Conservation (phyloP, 257 asterid genomes). For the Nicotiana noctiflora region DNA sequence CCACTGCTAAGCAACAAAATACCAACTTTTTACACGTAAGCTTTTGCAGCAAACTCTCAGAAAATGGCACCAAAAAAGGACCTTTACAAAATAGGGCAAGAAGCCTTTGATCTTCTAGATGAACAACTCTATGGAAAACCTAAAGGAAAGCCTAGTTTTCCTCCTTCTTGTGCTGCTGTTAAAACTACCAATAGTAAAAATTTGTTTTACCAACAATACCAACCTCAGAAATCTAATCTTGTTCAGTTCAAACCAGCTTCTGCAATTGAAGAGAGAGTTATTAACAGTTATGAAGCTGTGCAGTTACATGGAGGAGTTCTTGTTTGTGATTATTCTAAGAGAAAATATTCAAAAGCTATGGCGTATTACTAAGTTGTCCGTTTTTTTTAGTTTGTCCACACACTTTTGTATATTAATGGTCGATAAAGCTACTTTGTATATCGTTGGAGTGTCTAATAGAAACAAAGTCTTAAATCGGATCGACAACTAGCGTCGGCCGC, state of each 20-base stretch:
- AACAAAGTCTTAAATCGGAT: no score
- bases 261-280: background rate
- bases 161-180: no score
- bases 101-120: background rate
- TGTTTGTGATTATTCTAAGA: background rate
- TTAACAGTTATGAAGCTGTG: no score
- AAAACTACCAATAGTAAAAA: background rate
- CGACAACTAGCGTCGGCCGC: no score
- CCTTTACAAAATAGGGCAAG: background rate
- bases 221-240: background rate
- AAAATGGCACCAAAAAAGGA: background rate
- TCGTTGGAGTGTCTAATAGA: no score
- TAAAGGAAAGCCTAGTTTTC: background rate
- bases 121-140: background rate
- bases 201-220: background rate
- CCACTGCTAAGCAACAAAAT: background rate
- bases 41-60: background rate
- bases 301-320: no score
- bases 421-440: no score
- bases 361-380: background rate
- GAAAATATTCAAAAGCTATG: background rate
- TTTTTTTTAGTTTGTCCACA: no score
- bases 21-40: no score
- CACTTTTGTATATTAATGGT: no score
- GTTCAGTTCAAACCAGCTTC: background rate